These are phyloP conservation scores for Aspergillus incahuasiensis DNA, from an alignment of 495 filamentous ascomycete species.

Conservation along the genomic window DNA sequence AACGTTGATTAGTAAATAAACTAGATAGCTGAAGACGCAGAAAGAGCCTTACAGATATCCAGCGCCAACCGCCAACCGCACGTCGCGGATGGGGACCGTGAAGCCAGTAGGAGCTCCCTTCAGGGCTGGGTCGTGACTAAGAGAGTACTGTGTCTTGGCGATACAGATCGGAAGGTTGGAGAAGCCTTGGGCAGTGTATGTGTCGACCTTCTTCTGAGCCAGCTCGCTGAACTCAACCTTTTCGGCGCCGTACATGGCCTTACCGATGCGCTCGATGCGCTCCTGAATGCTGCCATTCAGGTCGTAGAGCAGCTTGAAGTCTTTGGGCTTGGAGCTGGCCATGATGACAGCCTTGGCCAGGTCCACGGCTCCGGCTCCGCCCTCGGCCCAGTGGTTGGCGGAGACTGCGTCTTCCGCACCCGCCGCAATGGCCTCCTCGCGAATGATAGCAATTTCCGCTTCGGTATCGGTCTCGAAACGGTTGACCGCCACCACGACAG, in stretches of 20 bases:
- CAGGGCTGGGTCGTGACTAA: slow-evolving; percentile 87
- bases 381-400: slow-evolving; percentile 96
- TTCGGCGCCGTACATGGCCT: slow-evolving; percentile 88
- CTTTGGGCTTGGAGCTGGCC: slow-evolving; percentile 76
- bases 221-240: slow-evolving; percentile 90
- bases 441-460: slow-evolving; percentile 82
- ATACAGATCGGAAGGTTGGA: slow-evolving; percentile 91
- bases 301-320: slow-evolving; percentile 84
- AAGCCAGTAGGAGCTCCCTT: slow-evolving; percentile 98
- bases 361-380: slow-evolving; percentile 85
- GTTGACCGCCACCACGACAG: slow-evolving; percentile 98
- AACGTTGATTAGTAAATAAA: slow-evolving; percentile 7
- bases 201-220: slow-evolving; percentile 93
- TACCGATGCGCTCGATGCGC: slow-evolving; percentile 87
- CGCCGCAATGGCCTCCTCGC: slow-evolving; percentile 85
- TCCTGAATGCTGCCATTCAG: slow-evolving; percentile 77
- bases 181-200: slow-evolving; percentile 88
- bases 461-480: slow-evolving; percentile 90
- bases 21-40: slow-evolving; percentile 3
- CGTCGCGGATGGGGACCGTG: slow-evolving; percentile 91
- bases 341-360: slow-evolving; percentile 83
- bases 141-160: slow-evolving; percentile 96
- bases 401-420: slow-evolving; percentile 91
- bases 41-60: slow-evolving; percentile 72
- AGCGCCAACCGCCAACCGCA: slow-evolving; percentile 87